Conservation (phyloP, 2,329 filamentous ascomycete genomes). For the Aureobasidium vineae region DNA sequence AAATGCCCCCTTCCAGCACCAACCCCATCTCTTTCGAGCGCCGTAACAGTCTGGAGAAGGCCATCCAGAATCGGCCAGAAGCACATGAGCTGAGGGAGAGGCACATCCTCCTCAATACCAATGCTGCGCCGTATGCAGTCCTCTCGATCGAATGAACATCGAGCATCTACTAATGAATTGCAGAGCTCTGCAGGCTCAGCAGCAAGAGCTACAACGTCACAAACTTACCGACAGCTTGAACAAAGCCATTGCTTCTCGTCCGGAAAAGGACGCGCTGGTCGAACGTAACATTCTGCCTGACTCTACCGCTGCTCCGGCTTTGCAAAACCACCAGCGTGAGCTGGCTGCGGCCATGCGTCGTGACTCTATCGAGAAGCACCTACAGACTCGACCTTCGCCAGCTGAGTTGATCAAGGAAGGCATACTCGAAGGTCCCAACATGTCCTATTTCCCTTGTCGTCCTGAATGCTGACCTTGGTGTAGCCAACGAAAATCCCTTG, state of each 20-base stretch:
- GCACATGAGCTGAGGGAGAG: conserved; percentile 64
- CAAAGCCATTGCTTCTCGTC: conserved; percentile 62
- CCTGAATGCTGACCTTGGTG: not conserved
- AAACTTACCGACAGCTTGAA: conserved; percentile 61
- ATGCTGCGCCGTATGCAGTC: conserved; percentile 60
- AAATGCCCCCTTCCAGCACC: conserved; percentile 26
- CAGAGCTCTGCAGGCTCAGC: conserved; percentile 59
- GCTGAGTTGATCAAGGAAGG: conserved; percentile 76
- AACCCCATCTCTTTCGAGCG: conserved; percentile 30
- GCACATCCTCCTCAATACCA: conserved; percentile 66
- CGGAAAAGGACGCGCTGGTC: conserved; percentile 71
- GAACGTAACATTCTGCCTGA: conserved; percentile 87
- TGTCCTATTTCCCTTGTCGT: too few species aligned
- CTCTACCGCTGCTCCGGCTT: conserved; percentile 71
- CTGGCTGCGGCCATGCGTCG: conserved; percentile 85
- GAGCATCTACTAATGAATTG: not conserved
- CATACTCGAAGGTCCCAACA: conserved; percentile 58
- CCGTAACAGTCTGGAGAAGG: conserved; percentile 44
- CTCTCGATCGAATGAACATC: not conserved
- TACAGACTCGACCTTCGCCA: conserved; percentile 72
- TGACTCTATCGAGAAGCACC: conserved; percentile 82
- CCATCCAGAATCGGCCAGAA: conserved; percentile 50
- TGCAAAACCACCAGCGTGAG: conserved; percentile 79
- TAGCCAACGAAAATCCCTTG: conserved; percentile 3
- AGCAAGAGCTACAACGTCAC: conserved; percentile 64